Conservation (phyloP, 352 stramenopile genomes). For the Globisporangium recalcitrans region DNA sequence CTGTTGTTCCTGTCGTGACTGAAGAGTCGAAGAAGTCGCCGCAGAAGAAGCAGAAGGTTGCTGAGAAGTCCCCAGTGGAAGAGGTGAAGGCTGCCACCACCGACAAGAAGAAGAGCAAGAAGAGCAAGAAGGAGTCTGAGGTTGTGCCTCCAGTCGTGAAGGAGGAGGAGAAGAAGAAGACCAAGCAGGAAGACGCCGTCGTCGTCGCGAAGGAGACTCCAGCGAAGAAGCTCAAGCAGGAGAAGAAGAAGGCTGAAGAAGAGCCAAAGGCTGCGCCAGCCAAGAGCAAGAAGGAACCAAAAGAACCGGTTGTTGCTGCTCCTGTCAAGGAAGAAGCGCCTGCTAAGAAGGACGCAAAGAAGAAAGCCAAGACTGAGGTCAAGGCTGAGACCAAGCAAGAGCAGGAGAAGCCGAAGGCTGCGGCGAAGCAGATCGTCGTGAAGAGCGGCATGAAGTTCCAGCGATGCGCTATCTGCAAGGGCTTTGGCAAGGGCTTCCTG, state of each 20-base stretch:
- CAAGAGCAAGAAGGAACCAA: constrained; percentile 12
- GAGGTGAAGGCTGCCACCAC: constrained; percentile 3
- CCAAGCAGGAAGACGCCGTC: constrained; percentile 3
- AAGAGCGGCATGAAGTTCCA: constrained; percentile 74
- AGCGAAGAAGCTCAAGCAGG: constrained; percentile 18
- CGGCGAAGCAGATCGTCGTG: constrained; percentile 29
- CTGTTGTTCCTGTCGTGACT: not conserved
- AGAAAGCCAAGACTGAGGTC: constrained; percentile 1
- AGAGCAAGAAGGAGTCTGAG: constrained; percentile 18
- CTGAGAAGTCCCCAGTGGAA: constrained; percentile 12
- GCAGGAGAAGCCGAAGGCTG: constrained; percentile 18
- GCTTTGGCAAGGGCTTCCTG: constrained; percentile 71
- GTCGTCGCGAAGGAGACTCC: not conserved
- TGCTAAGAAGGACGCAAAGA: constrained; percentile 20
- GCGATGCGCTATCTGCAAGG: constrained; percentile 57
- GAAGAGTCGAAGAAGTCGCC: constrained; percentile 19
- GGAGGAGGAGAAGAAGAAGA: constrained; percentile 11
- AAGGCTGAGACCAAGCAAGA: constrained; percentile 17
- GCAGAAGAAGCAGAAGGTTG: constrained; percentile 27
- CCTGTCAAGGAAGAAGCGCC: constrained; percentile 6
- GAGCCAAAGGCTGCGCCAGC: constrained; percentile 8
- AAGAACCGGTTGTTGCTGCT: constrained; percentile 15
- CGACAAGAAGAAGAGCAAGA: constrained; percentile 17
- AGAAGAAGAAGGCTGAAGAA: constrained; percentile 20
- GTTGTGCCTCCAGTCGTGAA: constrained; percentile 6